Evolutionary conservation across 169 alveolate genomes (phyloP).

Genomic region (Plasmodium knowlesi): DNA sequence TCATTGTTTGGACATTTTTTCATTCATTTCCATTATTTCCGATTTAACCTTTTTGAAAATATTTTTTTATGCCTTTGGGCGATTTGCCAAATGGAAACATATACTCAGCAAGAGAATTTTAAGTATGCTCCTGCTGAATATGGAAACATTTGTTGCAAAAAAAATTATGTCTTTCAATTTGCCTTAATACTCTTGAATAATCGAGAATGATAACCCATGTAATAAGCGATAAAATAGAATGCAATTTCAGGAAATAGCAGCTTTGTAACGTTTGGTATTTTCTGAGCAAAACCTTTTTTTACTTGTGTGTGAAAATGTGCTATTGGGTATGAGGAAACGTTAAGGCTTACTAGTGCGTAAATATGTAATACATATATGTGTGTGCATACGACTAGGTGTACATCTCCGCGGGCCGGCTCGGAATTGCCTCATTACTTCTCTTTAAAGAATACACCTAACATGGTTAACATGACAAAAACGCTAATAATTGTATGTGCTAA

Average conservation of each 20-base stretch:
- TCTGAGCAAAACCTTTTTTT: background rate
- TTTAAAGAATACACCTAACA: background rate
- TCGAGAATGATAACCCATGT: background rate
- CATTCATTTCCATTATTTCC: background rate
- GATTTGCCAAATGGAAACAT: background rate
- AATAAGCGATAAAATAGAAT: background rate
- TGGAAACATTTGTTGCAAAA: background rate
- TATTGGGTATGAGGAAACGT: background rate
- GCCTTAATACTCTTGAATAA: background rate
- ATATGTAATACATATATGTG: background rate
- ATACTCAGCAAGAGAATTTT: background rate
- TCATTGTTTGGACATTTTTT: background rate
- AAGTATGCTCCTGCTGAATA: background rate
- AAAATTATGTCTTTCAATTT: background rate
- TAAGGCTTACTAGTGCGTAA: background rate
- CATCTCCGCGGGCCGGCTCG: background rate
- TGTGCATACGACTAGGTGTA: background rate
- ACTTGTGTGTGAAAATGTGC: background rate
- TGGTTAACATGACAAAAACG: background rate
- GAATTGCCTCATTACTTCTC: background rate
- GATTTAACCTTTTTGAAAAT: background rate
- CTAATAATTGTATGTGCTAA: background rate
- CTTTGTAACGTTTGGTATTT: background rate
- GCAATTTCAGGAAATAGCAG: background rate
- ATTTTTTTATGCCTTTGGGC: background rate